Base-by-base conservation (phyloP, 108 stramenopile species). In the Nitzschia palea region DNA sequence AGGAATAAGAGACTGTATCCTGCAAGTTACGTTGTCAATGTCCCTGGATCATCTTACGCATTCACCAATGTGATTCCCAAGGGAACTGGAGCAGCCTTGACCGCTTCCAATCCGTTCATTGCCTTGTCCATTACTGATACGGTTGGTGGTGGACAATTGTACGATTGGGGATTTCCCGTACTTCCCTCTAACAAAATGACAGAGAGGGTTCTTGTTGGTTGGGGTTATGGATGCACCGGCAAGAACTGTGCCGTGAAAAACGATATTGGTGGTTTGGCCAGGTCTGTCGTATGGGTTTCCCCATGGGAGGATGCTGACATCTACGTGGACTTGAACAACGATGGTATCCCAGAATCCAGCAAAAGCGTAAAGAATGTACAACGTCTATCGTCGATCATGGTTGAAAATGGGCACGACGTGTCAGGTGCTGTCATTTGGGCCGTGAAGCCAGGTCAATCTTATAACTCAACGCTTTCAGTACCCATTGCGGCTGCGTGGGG, bases 151-250 rank as follows among this genome's bases (percentile, higher is more conserved):
- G 40, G 40, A 12, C 40, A 42, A 14, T 12, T 42, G 9, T 42
- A 42, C 14, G 40, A 42, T 14, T 42, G 40, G 40, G 40, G 40
- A 12, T 42, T 42, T 14, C 40, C 40, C 14, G 40, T 42, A 14
- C 9, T 42, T 9, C 40, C 40, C 33, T 18, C 59, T 33, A 25
- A 58, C 4, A 14, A 44, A 17, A 29, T 74, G 25, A 53, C 72
- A 10, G 8, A 30, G 4, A 36, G 67, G 34, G 72, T 60, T 20
- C 8, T 74, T 4, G 34, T 74, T 27, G 72, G 65, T 15, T 12
- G 12, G 29, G 72, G 72, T 4, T 64, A 67, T n/a, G 72, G 61
- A 6, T 74, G 72, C 33, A 74, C 65, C 23, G n/a, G 10, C 8
- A 66, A 22, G 8, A 20, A 23, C 29, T 65, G 64, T 31, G 42